These are phyloP conservation scores for Kokia cookei DNA, from an alignment of 441 rosid genomes.

Conservation along the genomic window DNA sequence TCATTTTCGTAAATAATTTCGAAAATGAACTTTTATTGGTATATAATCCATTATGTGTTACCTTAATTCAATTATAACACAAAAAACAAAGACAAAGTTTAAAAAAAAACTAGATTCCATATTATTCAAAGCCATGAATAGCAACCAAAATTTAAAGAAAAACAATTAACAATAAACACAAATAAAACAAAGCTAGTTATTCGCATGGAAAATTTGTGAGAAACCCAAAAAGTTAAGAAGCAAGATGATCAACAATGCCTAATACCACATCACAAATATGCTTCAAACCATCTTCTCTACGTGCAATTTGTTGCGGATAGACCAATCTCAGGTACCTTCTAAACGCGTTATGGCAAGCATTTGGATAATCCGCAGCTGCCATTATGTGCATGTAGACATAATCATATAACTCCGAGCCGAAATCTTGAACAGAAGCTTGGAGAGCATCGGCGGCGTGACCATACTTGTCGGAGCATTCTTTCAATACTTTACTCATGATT, in stretches of 20 bases:
- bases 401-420: constrained; percentile 51
- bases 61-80: too few species aligned
- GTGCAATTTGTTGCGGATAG: constrained; percentile 58
- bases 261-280: constrained; percentile 63
- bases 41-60: too few species aligned
- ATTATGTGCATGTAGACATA: constrained; percentile 58
- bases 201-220: neutral
- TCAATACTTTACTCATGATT: constrained; percentile 28
- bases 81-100: too few species aligned
- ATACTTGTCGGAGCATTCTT: constrained; percentile 69
- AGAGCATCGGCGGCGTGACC: constrained; percentile 54
- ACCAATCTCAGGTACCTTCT: constrained; percentile 33
- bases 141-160: neutral
- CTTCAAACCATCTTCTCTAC: constrained; percentile 55
- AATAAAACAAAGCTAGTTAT: neutral
- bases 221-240: constrained; percentile 2
- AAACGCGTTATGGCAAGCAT: constrained; percentile 58
- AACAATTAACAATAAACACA: neutral
- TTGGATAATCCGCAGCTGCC: constrained; percentile 77
- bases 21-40: too few species aligned
- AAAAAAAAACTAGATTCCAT: too few species aligned
- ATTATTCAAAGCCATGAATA: neutral
- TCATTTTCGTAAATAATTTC: too few species aligned
- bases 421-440: constrained; percentile 35
- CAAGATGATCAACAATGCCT: constrained; percentile 56